Percentiles rank a stretch among this genome's conserved stretches.
These are phyloP conservation scores for Epithele typhae DNA, from an alignment of 768 basidiomycete genomes.

Conservation along the genomic window DNA sequence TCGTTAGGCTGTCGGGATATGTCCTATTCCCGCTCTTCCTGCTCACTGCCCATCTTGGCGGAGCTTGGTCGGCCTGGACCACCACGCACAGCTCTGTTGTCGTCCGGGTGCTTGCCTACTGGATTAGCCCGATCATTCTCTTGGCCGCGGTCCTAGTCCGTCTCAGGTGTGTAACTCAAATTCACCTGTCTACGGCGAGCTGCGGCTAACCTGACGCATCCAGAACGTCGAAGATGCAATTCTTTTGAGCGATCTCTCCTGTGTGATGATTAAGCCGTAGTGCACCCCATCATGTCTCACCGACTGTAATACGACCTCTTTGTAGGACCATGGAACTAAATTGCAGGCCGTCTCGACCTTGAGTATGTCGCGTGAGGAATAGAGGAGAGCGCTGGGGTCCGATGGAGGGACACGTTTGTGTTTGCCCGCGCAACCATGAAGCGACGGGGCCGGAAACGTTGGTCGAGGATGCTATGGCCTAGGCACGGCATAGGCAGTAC, in stretches of 20 bases:
- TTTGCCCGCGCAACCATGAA: too few relatives aligned
- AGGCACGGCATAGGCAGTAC: too few relatives aligned
- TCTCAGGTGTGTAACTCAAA: slow-evolving; percentile 41
- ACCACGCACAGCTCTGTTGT: slow-evolving; percentile 30
- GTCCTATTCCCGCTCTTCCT: slow-evolving; percentile 57
- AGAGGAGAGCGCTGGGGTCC: too few relatives aligned
- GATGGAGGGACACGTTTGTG: too few relatives aligned
- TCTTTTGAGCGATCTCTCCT: slow-evolving; percentile 26
- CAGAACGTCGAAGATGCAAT: slow-evolving; percentile 65
- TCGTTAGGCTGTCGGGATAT: slow-evolving; percentile 66
- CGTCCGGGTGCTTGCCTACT: slow-evolving; percentile 48
- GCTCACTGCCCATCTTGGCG: slow-evolving; percentile 64
- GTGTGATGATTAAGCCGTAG: too few relatives aligned
- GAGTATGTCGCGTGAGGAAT: too few relatives aligned
- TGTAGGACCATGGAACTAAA: too few relatives aligned
- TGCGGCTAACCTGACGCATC: neutral
- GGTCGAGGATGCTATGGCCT: too few relatives aligned
- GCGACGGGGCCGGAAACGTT: too few relatives aligned
- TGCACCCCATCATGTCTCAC: too few relatives aligned
- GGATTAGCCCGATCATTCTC: slow-evolving; percentile 48
- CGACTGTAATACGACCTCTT: too few relatives aligned
- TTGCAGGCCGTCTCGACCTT: too few relatives aligned
- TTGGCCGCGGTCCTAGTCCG: slow-evolving; percentile 43
- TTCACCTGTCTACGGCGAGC: neutral
- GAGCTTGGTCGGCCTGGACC: slow-evolving; percentile 64